Percentiles rank a stretch among this genome's conserved stretches.
Conservation (phyloP, 202 grass and related monocot genomes). For the Cymbopogon flexuosus region DNA sequence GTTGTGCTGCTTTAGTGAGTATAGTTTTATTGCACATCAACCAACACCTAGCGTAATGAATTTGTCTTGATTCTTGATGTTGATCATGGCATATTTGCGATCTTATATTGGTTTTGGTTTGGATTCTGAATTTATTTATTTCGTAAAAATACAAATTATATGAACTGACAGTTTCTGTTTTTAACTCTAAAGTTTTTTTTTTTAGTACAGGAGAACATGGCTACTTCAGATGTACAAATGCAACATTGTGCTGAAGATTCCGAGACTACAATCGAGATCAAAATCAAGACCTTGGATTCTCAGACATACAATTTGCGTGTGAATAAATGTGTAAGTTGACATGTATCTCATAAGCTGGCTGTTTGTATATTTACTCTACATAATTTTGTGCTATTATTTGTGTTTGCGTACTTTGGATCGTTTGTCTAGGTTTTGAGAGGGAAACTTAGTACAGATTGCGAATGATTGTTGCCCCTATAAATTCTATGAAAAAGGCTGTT, state of each 20-base stretch:
- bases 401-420: background rate
- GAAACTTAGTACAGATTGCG: background rate
- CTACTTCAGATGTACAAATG: slow-evolving; percentile 45
- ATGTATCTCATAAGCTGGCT: background rate
- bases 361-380: slow-evolving; percentile 15
- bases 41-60: background rate
- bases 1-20: background rate
- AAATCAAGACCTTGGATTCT: slow-evolving; percentile 98
- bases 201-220: slow-evolving; percentile 43
- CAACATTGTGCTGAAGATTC: slow-evolving; percentile 37
- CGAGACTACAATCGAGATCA: slow-evolving; percentile 79
- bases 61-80: background rate
- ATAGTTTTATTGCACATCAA: background rate
- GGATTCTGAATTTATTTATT: background rate
- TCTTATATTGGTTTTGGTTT: no score
- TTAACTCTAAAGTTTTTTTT: background rate
- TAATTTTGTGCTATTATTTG: background rate
- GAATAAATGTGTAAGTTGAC: slow-evolving; percentile 81
- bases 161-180: background rate
- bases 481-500: background rate
- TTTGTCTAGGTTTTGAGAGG: background rate
- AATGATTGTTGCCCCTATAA: background rate
- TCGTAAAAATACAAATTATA: slow-evolving; percentile 5
- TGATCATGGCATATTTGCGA: background rate
- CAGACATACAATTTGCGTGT: slow-evolving; percentile 85